A percentile compares a stretch with the other conserved stretches of the same genome.
phyloP scores from a whole-genome alignment of 371 early-diverging fungal genomes.

The Choanephora cucurbitarum region DNA sequence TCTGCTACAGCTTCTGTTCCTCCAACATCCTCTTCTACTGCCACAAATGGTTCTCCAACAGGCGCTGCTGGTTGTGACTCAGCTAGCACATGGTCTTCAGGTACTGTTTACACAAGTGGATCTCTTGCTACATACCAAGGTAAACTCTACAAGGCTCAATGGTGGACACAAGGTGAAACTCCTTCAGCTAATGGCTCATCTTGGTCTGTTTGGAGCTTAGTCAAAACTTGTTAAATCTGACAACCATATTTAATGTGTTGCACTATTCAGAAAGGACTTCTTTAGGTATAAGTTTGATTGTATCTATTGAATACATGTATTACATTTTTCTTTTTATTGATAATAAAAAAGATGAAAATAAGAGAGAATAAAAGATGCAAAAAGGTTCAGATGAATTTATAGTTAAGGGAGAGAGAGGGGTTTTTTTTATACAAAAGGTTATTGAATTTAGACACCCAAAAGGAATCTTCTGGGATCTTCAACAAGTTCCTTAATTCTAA shows the following conservation, averaged over 20 bases:
- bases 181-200: conserved; percentile 7
- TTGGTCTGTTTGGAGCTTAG: conserved; percentile 15
- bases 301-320: not conserved
- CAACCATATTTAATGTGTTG: not conserved
- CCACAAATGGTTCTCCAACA: conserved; percentile 11
- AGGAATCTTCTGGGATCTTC: conserved; percentile 95
- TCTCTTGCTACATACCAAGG: conserved; percentile 34
- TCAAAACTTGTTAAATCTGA: conserved; percentile 11
- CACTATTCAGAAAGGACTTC: not conserved
- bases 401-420: not conserved
- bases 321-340: not conserved
- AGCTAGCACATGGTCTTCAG: conserved; percentile 18
- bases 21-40: not conserved
- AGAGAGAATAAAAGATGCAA: not conserved
- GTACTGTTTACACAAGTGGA: conserved; percentile 20
- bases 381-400: not conserved
- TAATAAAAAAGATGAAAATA: not conserved
- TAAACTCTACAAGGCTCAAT: conserved; percentile 39
- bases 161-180: conserved; percentile 49
- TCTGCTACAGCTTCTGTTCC: conserved; percentile 10
- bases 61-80: conserved; percentile 14
- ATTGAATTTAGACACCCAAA: conserved; percentile 66
- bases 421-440: not conserved
- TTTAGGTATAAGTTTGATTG: not conserved
- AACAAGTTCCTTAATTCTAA: conserved; percentile 92